These are phyloP conservation scores for Candida cerambycidarum DNA, from an alignment of 805 yeast species.

Conservation along the genomic window DNA sequence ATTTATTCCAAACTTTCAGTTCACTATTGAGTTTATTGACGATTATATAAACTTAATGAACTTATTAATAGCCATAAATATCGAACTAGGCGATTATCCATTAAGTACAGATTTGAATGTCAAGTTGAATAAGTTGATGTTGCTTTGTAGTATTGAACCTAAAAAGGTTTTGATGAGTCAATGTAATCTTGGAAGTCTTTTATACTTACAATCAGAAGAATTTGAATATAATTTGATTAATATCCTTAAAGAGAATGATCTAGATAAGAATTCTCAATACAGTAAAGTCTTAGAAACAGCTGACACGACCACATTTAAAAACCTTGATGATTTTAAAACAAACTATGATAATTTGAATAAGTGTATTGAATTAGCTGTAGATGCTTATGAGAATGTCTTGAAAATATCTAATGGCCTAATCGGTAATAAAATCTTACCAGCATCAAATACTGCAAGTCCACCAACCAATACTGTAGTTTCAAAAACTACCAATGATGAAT, in stretches of 20 bases:
- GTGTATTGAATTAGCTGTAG: constrained; percentile 30
- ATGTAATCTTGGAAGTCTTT: constrained; percentile 68
- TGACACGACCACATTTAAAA: constrained; percentile 27
- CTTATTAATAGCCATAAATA: constrained; percentile 65
- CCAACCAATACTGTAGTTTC: not conserved
- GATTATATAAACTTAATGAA: constrained; percentile 81
- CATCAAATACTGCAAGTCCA: constrained; percentile 16
- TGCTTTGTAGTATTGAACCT: constrained; percentile 65
- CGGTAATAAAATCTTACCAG: constrained; percentile 16
- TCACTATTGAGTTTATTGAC: constrained; percentile 53
- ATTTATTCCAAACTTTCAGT: constrained; percentile 1
- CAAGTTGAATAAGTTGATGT: constrained; percentile 69
- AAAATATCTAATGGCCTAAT: constrained; percentile 31
- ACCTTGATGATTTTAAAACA: constrained; percentile 9
- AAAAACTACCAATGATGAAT: constrained; percentile 2
- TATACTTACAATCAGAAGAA: constrained; percentile 66
- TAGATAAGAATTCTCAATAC: constrained; percentile 20
- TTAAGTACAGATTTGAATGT: constrained; percentile 61
- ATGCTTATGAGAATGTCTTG: constrained; percentile 37
- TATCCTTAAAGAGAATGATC: constrained; percentile 32
- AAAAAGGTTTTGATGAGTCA: constrained; percentile 64
- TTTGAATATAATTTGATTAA: constrained; percentile 40
- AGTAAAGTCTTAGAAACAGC: constrained; percentile 16
- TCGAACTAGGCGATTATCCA: constrained; percentile 65
- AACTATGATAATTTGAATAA: constrained; percentile 10